Base-by-base conservation (phyloP, 2,329 filamentous ascomycete species). In the Fusarium oligoseptatum region DNA sequence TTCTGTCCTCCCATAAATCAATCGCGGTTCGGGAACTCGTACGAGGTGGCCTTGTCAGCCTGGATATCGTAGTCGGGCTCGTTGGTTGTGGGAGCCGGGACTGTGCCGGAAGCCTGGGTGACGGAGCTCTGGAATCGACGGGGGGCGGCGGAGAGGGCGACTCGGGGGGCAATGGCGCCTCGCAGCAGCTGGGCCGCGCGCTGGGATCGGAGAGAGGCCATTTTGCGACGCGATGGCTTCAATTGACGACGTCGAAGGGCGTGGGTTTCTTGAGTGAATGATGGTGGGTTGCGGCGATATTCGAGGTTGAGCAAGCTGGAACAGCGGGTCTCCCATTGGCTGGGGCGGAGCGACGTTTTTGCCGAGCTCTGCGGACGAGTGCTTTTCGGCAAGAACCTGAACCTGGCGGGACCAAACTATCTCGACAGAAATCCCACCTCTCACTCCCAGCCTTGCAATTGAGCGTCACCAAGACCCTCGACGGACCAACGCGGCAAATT, bases 11-110 rank as follows among this genome's bases (percentile, higher is more conserved):
- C 22, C 9, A 56, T n/a, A 37, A 41, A 70, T 57, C 27, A 66
- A 52, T 72, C 56, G 60, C 27, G 22, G 17, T 20, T 68, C 22
- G 61, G 37, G 64, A 32, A 37, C 39, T 67, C 83, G 77, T 90
- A 98, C 95, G 95, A 98, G 75, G 95, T 97, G 73, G 94, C 94
- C 85, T 95, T 95, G 85, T 98, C 96, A 78, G 94, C 89, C 60
- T 92, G 92, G 50, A 92, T 93, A 76, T 89, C 89, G 83, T 97
- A 98, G 82, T 98, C 93, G 71, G 94, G 95, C 78, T 93, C 88
- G 82, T 97, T 94, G 76, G 87, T 87, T 75, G 77, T 77, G 67
- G 81, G 84, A 71, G 79, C 81, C 73, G 83, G 81, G 64, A 82
- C 81, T 73, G 80, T 82, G 68, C 82, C 78, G 73, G 84, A 81